Base-by-base conservation (phyloP, 2,329 filamentous ascomycete genomes). In the Coniochaeta sp. region DNA sequence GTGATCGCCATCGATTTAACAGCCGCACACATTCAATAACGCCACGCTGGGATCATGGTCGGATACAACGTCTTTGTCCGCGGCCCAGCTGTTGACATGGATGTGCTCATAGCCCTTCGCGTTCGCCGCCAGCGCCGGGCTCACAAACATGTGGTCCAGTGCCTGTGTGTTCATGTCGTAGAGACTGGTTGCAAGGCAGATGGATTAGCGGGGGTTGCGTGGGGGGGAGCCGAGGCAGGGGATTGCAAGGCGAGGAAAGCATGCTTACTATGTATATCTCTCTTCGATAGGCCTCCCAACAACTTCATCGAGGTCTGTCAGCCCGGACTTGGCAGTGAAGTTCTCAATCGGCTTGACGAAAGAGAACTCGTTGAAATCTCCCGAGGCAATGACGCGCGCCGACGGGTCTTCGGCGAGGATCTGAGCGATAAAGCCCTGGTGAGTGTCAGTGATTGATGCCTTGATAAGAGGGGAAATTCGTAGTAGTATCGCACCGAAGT, bases 301-400 rank as follows among this genome's bases (percentile, higher is more conserved):
- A 0, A 81, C 83, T 6, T 81, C 85, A 65, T 90, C 87, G 1
- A 89, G 73, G 64, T 90, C 86, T 36, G 77, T 65, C 54, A 90
- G 74, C 1, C 81, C 79, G 0, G 84, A 87, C 22, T 78, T 74
- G 3, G 71, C 63, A 1, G 75, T 67, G 64, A 90, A 89, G 1
- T 73, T 74, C 62, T 77, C 70, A 57, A 90, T 71, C 1, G 88
- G 87, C 69, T 78, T 67, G 11, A 85, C 86, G 63, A 86, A 86
- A 6, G 80, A 70, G 69, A 89, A 90, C 70, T 91, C 88, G 76
- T 91, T 90, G 70, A 87, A 90, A 73, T 91, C 88, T 28, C 88
- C 88, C 0, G 83, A 81, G 2, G 79, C 74, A 62, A 90, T 79
- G 64, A 91, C 70, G 26, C 76, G 76, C 0, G 88, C 87, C 17